phyloP scores from a whole-genome alignment of 805 yeast genomes.

The Zygotorulaspora danielsina region DNA sequence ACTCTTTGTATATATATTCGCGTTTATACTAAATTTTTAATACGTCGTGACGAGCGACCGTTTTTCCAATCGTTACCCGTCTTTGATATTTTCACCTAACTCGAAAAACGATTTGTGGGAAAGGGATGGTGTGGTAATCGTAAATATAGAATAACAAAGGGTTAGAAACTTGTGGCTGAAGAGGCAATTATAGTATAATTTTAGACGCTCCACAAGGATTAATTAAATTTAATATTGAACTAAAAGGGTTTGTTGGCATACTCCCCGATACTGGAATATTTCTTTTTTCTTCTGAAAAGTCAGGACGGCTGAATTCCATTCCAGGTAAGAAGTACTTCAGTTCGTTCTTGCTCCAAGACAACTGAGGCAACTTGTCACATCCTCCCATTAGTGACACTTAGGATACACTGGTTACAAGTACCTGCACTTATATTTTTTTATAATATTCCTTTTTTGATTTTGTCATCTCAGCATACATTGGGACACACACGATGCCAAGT shows the following conservation, averaged over 20 bases:
- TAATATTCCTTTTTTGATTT: too few relatives aligned
- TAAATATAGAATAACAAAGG: background rate
- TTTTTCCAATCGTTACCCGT: too few relatives aligned
- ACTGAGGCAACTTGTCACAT: background rate
- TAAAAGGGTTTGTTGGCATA: too few relatives aligned
- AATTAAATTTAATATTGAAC: background rate
- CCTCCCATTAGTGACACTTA: conserved; percentile 1
- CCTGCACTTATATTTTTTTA: too few relatives aligned
- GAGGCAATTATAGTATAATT: too few relatives aligned
- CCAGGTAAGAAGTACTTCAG: background rate
- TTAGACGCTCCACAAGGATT: too few relatives aligned
- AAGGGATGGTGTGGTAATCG: conserved; percentile 1
- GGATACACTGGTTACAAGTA: conserved; percentile 1
- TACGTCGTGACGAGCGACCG: background rate
- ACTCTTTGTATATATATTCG: too few relatives aligned
- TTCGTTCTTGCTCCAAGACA: background rate
- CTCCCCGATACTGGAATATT: background rate
- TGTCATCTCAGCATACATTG: too few relatives aligned
- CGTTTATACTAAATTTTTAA: conserved; percentile 1
- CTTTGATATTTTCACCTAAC: background rate
- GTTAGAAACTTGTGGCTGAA: too few relatives aligned
- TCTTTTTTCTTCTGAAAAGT: background rate
- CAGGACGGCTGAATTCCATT: background rate
- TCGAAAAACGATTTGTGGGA: conserved; percentile 1
- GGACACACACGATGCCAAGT: conserved; percentile 24